Conservation (phyloP, 345 rosid species). For the Aquilaria malaccensis region DNA sequence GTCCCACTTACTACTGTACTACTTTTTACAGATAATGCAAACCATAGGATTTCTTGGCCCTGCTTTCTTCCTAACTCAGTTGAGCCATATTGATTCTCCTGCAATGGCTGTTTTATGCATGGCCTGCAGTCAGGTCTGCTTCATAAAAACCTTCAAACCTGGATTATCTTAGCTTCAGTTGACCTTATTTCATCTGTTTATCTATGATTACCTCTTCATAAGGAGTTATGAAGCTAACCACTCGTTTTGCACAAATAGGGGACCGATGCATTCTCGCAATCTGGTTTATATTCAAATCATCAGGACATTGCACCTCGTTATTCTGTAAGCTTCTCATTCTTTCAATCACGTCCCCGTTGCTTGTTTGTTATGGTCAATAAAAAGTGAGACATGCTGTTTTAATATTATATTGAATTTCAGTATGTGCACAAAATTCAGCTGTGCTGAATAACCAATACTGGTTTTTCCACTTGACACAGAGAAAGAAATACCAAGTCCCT, state of each 20-base stretch:
- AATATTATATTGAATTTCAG: neutral
- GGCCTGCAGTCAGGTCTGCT: constrained; percentile 87
- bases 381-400: neutral
- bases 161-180: neutral
- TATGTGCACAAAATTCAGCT: neutral
- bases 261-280: constrained; percentile 92
- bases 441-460: neutral
- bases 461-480: neutral
- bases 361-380: neutral
- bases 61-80: constrained; percentile 89
- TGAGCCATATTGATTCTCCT: constrained; percentile 88
- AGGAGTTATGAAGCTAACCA: neutral
- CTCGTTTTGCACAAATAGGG: constrained; percentile 34
- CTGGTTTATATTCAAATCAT: constrained; percentile 91
- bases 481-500: neutral
- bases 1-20: constrained; percentile 7
- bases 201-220: neutral
- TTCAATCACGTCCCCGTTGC: neutral
- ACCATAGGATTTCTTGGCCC: constrained; percentile 94
- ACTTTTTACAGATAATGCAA: constrained; percentile 74
- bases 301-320: constrained; percentile 96
- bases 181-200: neutral
- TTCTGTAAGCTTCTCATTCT: constrained; percentile 49
- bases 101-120: constrained; percentile 75
- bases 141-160: neutral